Base-by-base conservation (phyloP, 1,139 yeast genomes). In the Lodderomyces orthopsilosis region DNA sequence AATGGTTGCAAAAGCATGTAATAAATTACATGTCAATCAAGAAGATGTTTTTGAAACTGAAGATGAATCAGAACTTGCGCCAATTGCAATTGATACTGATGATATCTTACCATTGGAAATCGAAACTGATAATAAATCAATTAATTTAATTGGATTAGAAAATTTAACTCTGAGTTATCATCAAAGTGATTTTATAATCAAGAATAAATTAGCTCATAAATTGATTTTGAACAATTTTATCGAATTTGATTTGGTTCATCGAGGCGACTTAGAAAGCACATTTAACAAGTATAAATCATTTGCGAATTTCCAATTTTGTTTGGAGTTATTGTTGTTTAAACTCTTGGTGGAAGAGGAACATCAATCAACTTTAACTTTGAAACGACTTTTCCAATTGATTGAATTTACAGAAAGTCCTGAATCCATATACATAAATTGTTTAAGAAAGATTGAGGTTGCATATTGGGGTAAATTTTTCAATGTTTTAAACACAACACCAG, bases 361-460 rank as follows among this genome's bases (percentile, higher is more conserved):
- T 4, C 32, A 27, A 30, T 27, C 43, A 4, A 40, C 43, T 3
- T 35, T 43, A 6, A 42, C 51, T 6, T 54, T 70, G 28, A 54
- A 52, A 15, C 51, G 54, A 27, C 53, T 72, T 32, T 57, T 66
- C 13, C 54, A 57, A 27, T 53, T 73, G 36, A 66, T 72, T 21
- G 61, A 65, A 44, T 47, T 51, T 24, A 51, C 57, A n/a, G 54
- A 56, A 15, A 52, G 59, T 26, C 54, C 68, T 8, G 70, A 68
- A 38, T 54, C 56, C 10, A 63, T 72, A 13, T 70, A 63, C 46
- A 68, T 72, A 35, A 70, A 70, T 43, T 73, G 76, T 50, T 60
- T 73, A 43, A 52, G 78, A 18, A 73, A 73, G 45, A 70, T 73
- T 24, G 78, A 73, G 50, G 62, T 66, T 34, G 63, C 58, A 13